These are phyloP conservation scores for Hamigera avellanea DNA, from an alignment of 495 filamentous ascomycete species.

Conservation along the genomic window DNA sequence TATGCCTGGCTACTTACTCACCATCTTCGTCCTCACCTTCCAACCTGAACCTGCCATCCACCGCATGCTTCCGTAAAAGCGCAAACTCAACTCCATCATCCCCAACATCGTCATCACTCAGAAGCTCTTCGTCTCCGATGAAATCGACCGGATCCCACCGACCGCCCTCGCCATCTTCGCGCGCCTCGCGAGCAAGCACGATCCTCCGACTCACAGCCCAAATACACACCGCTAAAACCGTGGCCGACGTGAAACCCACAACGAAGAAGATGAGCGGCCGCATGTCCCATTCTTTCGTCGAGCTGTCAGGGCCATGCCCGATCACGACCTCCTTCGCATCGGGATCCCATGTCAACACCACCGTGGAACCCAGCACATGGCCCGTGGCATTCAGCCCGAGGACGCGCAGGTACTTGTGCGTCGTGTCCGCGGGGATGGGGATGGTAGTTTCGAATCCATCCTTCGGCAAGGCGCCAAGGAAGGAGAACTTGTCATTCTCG, in stretches of 20 bases:
- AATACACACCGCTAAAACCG: background rate
- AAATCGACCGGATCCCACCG: background rate
- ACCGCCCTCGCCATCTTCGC: background rate
- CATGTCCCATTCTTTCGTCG: background rate
- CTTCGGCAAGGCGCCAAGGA: conserved; percentile 17
- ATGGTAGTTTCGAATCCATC: conserved; percentile 23
- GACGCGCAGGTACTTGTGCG: conserved; percentile 4
- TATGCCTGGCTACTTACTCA: too few relatives aligned
- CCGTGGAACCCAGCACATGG: conserved; percentile 6
- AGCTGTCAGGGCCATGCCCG: background rate
- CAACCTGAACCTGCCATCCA: background rate
- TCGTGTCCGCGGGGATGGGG: conserved; percentile 6
- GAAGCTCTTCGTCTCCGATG: background rate
- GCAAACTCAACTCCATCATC: conserved; percentile 5
- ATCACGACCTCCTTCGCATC: background rate
- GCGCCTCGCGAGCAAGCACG: background rate
- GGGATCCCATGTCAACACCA: conserved; percentile 7
- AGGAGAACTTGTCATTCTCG: conserved; percentile 4
- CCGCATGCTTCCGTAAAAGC: conserved; percentile 2
- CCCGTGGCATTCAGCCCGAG: conserved; percentile 8
- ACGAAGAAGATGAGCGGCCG: background rate
- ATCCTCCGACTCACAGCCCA: conserved; percentile 1
- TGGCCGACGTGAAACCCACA: conserved; percentile 1
- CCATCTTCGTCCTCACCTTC: background rate
- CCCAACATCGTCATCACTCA: conserved; percentile 3